phyloP scores from a whole-genome alignment of 305 asterid species.

The Fraxinus velutina region DNA sequence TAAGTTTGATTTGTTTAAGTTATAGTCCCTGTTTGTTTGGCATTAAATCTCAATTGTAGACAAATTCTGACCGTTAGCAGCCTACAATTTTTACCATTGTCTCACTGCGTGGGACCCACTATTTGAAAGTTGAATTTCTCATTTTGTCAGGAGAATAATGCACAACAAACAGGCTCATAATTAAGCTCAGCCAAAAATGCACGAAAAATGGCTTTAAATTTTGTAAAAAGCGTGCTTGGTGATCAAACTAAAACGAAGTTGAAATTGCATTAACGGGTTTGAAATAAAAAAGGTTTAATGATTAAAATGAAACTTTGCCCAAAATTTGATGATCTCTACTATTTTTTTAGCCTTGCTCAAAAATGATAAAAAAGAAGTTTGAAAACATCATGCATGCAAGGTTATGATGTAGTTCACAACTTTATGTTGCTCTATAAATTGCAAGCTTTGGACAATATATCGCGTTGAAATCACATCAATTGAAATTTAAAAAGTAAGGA shows the following conservation, averaged over 20 bases:
- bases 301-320: not conserved
- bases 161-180: too few relatives aligned
- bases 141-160: too few relatives aligned
- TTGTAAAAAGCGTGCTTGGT: not conserved
- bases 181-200: not conserved
- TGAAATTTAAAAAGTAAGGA: not conserved
- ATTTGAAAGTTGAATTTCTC: too few relatives aligned
- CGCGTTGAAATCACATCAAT: not conserved
- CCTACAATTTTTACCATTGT: too few relatives aligned
- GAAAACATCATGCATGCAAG: not conserved
- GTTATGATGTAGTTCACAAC: slow-evolving; percentile 1
- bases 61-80: too few relatives aligned
- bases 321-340: not conserved
- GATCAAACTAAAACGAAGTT: not conserved
- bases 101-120: too few relatives aligned
- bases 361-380: not conserved
- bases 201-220: not conserved
- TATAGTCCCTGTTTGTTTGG: too few relatives aligned
- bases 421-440: not conserved
- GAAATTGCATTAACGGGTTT: not conserved
- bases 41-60: too few relatives aligned
- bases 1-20: not conserved
- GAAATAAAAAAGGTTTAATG: not conserved
- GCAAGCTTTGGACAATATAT: not conserved
- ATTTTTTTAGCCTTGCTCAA: not conserved